Evolutionary conservation across 2,329 filamentous ascomycete genomes (phyloP), one percentile per base, ranked within the genome.

Genomic region (Fusarium guadeloupense): DNA sequence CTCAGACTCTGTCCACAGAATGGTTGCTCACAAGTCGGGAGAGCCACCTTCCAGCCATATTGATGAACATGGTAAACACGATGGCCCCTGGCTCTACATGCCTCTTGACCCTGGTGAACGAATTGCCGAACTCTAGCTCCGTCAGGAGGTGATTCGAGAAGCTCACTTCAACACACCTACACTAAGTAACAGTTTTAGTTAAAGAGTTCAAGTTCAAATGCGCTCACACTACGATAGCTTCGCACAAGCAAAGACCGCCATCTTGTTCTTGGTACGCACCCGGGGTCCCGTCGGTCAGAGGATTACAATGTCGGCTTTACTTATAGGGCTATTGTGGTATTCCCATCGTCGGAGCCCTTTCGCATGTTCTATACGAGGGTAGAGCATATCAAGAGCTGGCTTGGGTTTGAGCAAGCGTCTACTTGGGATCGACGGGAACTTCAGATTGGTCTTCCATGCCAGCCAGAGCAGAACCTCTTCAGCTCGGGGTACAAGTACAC

Each of bases 1-100:
- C 0, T 0, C 0, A 0, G 1, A 5, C 4, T 4, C 23, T 4
- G 2, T 54, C 5, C 37, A 20, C 0, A 20, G 37, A 8, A 37
- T 52, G 1, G 13, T 52, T n/a, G 2, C 14, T 0, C 17, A 52
- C 7, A 37, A 31, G 1, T 1, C 4, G 2, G 25, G 50, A 3
- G 46, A 54, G 5, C 5, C 26, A 7, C 5, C 13, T 0, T 6
- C 31, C 0, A 2, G 3, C 1, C 3, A 5, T 6, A 0, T 10
- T 3, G 51, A 43, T 3, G 23, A 12, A 12, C 13, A 12, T 30
- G 26, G 3, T 6, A 14, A 13, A 6, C 12, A 12, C 3, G 12
- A 14, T 12, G 12, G 12, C 9, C 13, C 12, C 6, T 43, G 20
- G n/a, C 10, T 51, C 3, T 37, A 51, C 19, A 10, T 51, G 19